Base-by-base conservation (phyloP, 208 protist genomes). In the Zelonia costaricensis region DNA sequence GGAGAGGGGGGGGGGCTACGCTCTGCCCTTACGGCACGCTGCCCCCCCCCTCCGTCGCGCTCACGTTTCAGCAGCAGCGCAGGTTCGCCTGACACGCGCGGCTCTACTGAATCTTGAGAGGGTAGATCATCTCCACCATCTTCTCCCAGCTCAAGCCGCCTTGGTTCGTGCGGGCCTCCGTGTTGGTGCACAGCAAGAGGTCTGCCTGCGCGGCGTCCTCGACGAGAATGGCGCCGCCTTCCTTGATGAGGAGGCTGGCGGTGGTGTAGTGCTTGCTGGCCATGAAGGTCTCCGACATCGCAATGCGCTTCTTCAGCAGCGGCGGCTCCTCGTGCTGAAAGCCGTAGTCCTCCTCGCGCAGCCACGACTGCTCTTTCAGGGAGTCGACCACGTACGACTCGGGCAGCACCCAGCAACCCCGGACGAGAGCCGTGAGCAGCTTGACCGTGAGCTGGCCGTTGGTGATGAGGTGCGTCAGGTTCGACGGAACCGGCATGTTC, bases 361-460 rank as follows among this genome's bases (percentile, higher is more conserved):
- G 61, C 88, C 91, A 96, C 28, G 31, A 28, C 39, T 72, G 47
- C 28, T 76, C 31, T 31, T 76, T 71, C 28, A 89, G 33, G 10
- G 84, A 94, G 43, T 88, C 77, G 35, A 70, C 62, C 15, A 93
- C 80, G 62, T 90, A 96, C n/a, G 66, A 71, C 43, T 84, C 78
- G 10, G 87, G 81, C 23, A 96, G 63, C 36, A 96, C 72, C 91
- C 91, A 96, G 76, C 91, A 96, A 3, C 91, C 87, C 13, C 85
- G 76, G 22, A 93, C 91, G 22, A 93, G 68, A 10, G 91, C 86
- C 0, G 85, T 91, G 4, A 96, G 75, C 23, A 96, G 71, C 65
- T 96, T 96, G 44, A 96, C 78, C 10, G 91, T 96, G 18, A 93
- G 69, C 53, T 92, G 78, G 1, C 91, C 91, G 48, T 90, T 94